Evolutionary conservation across 2,329 filamentous ascomycete genomes (phyloP).

Genomic region (Scolecobasidium constrictum): DNA sequence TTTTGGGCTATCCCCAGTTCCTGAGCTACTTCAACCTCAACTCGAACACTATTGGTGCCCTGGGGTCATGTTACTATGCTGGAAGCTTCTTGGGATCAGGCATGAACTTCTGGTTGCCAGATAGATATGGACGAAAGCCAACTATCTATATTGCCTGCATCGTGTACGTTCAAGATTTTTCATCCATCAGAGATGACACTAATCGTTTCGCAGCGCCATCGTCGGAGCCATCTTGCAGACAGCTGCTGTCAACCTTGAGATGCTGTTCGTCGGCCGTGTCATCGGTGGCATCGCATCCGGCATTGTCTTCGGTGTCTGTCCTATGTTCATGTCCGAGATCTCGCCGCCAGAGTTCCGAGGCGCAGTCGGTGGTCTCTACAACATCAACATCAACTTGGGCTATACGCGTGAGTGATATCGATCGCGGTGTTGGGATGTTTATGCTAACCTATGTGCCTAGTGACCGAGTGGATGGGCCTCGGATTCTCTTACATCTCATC

Average conservation of each 20-base stretch:
- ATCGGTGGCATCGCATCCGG: conserved; percentile 9
- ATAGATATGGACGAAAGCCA: conserved; percentile 1
- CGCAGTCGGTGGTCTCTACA: conserved; percentile 7
- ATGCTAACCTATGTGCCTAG: not conserved
- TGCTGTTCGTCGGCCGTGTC: conserved; percentile 3
- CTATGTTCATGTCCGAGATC: conserved; percentile 7
- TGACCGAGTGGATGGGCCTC: conserved; percentile 11
- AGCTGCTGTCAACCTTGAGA: not conserved
- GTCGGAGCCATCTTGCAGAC: conserved; percentile 5
- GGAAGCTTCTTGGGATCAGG: conserved; percentile 1
- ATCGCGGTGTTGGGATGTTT: not conserved
- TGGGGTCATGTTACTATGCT: conserved; percentile 2
- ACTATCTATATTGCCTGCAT: conserved; percentile 1
- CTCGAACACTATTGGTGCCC: not conserved
- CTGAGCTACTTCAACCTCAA: not conserved
- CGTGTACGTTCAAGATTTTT: not conserved
- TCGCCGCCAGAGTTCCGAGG: conserved; percentile 5
- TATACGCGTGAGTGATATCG: conserved; percentile 3
- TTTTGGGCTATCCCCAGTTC: conserved; percentile 1
- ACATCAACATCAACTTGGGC: conserved; percentile 2
- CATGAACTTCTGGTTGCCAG: conserved; percentile 2
- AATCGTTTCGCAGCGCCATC: not conserved
- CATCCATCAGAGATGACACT: not conserved
- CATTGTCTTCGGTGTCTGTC: conserved; percentile 8
- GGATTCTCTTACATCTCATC: conserved; percentile 9